Conservation (phyloP, 257 asterid species). For the Thymus quinquecostatus region DNA sequence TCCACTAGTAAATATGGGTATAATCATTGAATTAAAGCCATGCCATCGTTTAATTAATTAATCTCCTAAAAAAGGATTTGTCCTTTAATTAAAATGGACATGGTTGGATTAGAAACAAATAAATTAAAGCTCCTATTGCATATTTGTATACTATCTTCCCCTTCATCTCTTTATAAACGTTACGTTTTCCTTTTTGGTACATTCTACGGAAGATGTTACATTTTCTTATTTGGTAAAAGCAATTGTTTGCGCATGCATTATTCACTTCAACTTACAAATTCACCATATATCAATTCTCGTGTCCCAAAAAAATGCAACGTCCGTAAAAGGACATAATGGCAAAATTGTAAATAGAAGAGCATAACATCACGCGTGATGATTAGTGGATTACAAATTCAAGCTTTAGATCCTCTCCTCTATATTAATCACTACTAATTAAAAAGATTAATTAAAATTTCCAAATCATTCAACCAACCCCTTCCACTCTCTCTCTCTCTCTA, state of each 20-base stretch:
- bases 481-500: neutral
- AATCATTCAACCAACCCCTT: slow-evolving; percentile 28
- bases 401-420: slow-evolving; percentile 15
- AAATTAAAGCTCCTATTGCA: neutral
- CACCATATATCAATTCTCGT: too few relatives aligned
- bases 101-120: neutral
- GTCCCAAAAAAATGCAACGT: too few relatives aligned
- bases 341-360: slow-evolving; percentile 21
- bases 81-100: neutral
- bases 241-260: too few relatives aligned
- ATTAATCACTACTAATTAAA: slow-evolving; percentile 7
- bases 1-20: slow-evolving; percentile 30
- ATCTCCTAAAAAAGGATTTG: neutral
- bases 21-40: slow-evolving; percentile 25
- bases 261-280: too few relatives aligned
- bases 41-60: neutral
- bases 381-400: slow-evolving; percentile 26
- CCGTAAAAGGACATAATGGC: neutral
- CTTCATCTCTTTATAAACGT: neutral
- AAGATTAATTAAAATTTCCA: neutral
- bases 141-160: neutral
- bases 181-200: too few relatives aligned
- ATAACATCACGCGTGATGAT: slow-evolving; percentile 27
- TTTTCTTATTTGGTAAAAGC: too few relatives aligned
- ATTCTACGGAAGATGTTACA: too few relatives aligned